A percentile compares a stretch with the other conserved stretches of the same genome.
phyloP scores from a whole-genome alignment of 352 stramenopile species.

The Plasmopara muralis region DNA sequence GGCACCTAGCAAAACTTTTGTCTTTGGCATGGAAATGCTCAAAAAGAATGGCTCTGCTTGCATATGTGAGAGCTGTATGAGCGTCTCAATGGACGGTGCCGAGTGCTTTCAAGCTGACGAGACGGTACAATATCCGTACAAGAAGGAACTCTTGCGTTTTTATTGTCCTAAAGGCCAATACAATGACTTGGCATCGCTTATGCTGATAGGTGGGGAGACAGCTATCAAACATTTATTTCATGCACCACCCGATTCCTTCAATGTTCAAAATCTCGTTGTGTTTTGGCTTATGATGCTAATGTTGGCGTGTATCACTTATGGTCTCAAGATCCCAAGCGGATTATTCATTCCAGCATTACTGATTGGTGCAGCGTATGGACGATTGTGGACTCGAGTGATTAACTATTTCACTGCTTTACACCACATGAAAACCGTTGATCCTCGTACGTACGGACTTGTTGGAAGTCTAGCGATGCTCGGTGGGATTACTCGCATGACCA shows the following conservation, averaged over 20 bases:
- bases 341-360: conserved; percentile 96
- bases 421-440: conserved; percentile 60
- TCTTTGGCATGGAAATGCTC: conserved; percentile 64
- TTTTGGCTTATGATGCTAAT: conserved; percentile 71
- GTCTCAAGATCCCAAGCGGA: conserved; percentile 92
- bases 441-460: conserved; percentile 94
- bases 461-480: conserved; percentile 93
- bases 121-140: conserved; percentile 70
- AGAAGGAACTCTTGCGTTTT: conserved; percentile 90
- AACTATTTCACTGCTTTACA: conserved; percentile 62
- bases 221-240: conserved; percentile 96
- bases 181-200: conserved; percentile 95
- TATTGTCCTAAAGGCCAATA: conserved; percentile 93
- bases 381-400: conserved; percentile 82
- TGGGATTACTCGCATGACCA: conserved; percentile 97
- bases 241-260: conserved; percentile 61
- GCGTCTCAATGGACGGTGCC: conserved; percentile 37
- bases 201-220: conserved; percentile 91
- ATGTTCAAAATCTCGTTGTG: conserved; percentile 63
- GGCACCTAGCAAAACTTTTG: conserved; percentile 46
- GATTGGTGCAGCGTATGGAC: conserved; percentile 92
- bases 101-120: conserved; percentile 66
- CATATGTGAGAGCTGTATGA: conserved; percentile 61
- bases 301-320: conserved; percentile 92
- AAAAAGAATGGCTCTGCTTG: conserved; percentile 60